phyloP scores from a whole-genome alignment of 345 rosid species.

The Salix viminalis region DNA sequence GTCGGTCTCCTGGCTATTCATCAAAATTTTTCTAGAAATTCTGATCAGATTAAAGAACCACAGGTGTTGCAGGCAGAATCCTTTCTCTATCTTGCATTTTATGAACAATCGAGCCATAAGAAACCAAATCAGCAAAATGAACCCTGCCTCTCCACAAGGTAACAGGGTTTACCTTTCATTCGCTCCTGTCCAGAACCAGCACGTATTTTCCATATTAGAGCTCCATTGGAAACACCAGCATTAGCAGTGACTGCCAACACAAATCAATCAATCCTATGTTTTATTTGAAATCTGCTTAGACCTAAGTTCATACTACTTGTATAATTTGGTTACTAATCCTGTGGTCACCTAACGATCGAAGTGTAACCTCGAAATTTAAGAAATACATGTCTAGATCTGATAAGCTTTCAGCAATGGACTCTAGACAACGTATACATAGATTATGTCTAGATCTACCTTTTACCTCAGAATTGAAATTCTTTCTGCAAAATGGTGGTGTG shows the following conservation, averaged over 20 bases:
- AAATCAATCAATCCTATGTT: neutral
- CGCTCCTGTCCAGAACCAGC: too few species aligned
- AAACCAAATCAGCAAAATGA: too few species aligned
- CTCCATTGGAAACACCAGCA: neutral
- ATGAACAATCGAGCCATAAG: too few species aligned
- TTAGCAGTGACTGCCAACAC: neutral
- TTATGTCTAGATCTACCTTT: neutral
- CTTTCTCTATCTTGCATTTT: too few species aligned
- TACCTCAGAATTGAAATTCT: too few species aligned
- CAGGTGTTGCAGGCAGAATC: neutral
- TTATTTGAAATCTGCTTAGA: neutral
- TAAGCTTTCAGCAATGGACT: neutral
- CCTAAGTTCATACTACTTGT: neutral
- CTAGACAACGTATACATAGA: neutral
- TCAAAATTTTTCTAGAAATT: neutral
- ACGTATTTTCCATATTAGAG: too few species aligned
- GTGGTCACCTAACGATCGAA: neutral
- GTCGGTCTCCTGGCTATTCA: neutral
- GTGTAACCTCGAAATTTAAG: neutral
- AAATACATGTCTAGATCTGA: neutral
- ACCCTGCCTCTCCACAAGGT: too few species aligned
- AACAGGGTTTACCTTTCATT: too few species aligned
- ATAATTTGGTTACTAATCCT: neutral
- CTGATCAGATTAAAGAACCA: neutral
- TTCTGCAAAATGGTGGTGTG: too few species aligned